phyloP scores from a whole-genome alignment of 2,329 filamentous ascomycete species.

The Madurella mycetomatis region DNA sequence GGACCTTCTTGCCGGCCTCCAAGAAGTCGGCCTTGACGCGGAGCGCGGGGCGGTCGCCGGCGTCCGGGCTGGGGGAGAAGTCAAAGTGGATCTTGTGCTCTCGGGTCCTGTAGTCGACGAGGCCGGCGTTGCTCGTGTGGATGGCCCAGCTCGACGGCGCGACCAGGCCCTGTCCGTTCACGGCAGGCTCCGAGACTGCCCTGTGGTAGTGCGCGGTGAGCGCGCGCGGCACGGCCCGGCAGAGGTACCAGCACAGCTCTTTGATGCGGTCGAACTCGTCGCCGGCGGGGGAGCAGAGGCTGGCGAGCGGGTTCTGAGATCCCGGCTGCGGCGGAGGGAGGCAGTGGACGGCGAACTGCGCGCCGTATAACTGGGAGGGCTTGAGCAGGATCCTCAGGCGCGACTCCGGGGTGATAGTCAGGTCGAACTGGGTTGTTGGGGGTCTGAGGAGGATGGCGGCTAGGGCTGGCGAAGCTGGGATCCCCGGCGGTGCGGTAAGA shows the following conservation, averaged over 20 bases:
- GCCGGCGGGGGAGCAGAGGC: conserved; percentile 10
- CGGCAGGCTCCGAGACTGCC: neutral
- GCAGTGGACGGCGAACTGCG: conserved; percentile 19
- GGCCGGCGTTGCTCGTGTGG: conserved; percentile 8
- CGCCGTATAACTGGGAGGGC: conserved; percentile 32
- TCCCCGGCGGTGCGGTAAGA: conserved; percentile 21
- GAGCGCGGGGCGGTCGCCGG: conserved; percentile 5
- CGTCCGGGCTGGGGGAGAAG: conserved; percentile 3
- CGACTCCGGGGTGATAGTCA: conserved; percentile 42
- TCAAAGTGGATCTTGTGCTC: conserved; percentile 20
- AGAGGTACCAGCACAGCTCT: conserved; percentile 20
- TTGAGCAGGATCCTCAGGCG: conserved; percentile 42
- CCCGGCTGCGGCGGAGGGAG: conserved; percentile 9
- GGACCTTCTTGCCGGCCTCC: conserved; percentile 7
- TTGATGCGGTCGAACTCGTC: conserved; percentile 17
- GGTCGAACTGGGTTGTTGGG: conserved; percentile 39
- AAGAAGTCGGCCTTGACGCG: conserved; percentile 8
- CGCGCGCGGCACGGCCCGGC: conserved; percentile 20
- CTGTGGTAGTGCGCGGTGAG: conserved; percentile 14
- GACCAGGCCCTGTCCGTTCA: neutral
- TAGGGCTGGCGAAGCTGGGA: conserved; percentile 42
- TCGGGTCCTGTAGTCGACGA: conserved; percentile 20
- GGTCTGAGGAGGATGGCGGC: conserved; percentile 41
- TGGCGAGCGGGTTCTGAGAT: conserved; percentile 16
- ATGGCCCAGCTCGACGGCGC: conserved; percentile 13